These are phyloP conservation scores for Saccharomycopsis sp. DNA, from an alignment of 805 yeast genomes.

Conservation along the genomic window DNA sequence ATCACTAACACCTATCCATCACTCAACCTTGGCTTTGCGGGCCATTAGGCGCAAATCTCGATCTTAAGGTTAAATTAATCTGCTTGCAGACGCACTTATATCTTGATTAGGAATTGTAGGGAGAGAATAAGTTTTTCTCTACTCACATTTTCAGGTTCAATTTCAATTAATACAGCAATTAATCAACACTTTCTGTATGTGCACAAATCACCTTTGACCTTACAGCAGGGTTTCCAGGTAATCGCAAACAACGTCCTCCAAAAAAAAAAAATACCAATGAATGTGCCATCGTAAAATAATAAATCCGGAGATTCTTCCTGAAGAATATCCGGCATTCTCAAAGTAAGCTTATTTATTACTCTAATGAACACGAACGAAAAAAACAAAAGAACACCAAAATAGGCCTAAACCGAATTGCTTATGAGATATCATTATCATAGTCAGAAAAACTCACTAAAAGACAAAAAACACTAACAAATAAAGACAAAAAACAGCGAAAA, in stretches of 20 bases:
- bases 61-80: not conserved
- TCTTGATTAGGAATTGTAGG: not conserved
- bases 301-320: not conserved
- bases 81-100: not conserved
- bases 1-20: not conserved
- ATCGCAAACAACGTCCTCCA: not conserved
- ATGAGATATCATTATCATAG: not conserved
- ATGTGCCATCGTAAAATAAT: too few species aligned
- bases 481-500: not conserved
- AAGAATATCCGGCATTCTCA: not conserved
- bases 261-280: not conserved
- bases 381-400: not conserved
- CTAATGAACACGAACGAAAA: not conserved
- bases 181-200: not conserved
- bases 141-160: not conserved
- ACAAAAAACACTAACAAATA: not conserved
- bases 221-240: not conserved
- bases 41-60: not conserved
- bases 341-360: not conserved
- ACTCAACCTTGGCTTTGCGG: not conserved
- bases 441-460: not conserved
- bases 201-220: not conserved
- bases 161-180: not conserved
- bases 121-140: too few species aligned
- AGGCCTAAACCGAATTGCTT: not conserved